Percentiles rank a stretch among this genome's conserved stretches.
phyloP scores from a whole-genome alignment of 257 asterid genomes.

The Solanum bulbocastanum region DNA sequence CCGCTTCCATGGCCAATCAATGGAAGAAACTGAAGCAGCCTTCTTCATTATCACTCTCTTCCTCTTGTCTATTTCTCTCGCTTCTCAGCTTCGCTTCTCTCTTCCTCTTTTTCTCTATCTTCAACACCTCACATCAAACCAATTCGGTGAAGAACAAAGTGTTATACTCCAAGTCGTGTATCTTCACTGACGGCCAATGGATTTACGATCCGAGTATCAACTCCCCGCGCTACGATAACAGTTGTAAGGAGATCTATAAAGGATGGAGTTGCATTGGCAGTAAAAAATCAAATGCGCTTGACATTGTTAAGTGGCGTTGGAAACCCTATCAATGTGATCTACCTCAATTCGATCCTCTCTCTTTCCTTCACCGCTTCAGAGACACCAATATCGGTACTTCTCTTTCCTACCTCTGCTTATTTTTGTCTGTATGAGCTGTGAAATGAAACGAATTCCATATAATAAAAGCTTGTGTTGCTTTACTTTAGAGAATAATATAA shows the following conservation, averaged over 20 bases:
- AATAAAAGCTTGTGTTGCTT: background rate
- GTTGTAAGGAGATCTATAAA: slow-evolving; percentile 89
- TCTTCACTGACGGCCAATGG: slow-evolving; percentile 75
- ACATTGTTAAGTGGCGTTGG: slow-evolving; percentile 83
- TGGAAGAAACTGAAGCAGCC: slow-evolving; percentile 27
- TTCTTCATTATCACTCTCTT: slow-evolving; percentile 9
- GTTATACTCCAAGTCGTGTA: slow-evolving; percentile 21
- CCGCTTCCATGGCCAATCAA: slow-evolving; percentile 45
- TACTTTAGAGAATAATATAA: background rate
- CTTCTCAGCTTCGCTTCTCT: slow-evolving; percentile 48
- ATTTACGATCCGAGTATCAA: slow-evolving; percentile 44
- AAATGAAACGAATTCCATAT: background rate
- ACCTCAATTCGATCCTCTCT: slow-evolving; percentile 57
- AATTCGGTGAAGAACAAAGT: background rate
- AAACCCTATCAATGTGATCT: slow-evolving; percentile 75
- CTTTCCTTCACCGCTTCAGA: slow-evolving; percentile 51
- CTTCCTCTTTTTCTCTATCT: slow-evolving; percentile 50
- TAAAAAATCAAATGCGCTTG: slow-evolving; percentile 64
- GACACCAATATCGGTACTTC: slow-evolving; percentile 68
- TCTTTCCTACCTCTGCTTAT: background rate
- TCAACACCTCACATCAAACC: slow-evolving; percentile 3
- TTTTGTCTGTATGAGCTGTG: background rate
- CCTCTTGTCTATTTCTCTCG: slow-evolving; percentile 32
- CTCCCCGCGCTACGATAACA: slow-evolving; percentile 63
- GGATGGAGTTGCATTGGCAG: slow-evolving; percentile 95